Conservation (phyloP, 495 filamentous ascomycete genomes). For the Penicillium robsamsonii region DNA sequence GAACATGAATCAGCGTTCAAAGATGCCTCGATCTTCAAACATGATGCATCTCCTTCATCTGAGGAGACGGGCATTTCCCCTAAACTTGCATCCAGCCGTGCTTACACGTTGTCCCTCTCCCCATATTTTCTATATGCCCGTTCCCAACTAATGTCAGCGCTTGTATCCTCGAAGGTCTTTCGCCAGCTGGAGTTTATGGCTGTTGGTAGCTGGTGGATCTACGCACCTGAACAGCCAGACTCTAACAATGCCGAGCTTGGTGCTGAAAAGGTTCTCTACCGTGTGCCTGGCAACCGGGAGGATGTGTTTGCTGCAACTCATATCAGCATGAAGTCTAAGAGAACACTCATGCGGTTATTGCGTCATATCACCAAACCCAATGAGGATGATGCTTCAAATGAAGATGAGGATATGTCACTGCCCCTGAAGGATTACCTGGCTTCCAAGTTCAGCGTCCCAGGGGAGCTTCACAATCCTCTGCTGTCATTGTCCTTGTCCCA, state of each 20-base stretch:
- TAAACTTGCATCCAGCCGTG: conserved; percentile 62
- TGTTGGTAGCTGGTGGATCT: conserved; percentile 91
- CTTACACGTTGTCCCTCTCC: conserved; percentile 80
- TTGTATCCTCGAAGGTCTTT: conserved; percentile 86
- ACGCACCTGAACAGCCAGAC: conserved; percentile 27
- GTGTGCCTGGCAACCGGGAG: conserved; percentile 80
- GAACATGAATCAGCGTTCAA: conserved; percentile 34
- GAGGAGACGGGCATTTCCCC: conserved; percentile 8
- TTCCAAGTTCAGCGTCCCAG: conserved; percentile 70
- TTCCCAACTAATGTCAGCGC: conserved; percentile 67
- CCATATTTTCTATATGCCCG: conserved; percentile 86
- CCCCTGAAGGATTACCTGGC: conserved; percentile 64
- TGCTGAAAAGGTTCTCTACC: conserved; percentile 40
- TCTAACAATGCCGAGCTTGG: conserved; percentile 10
- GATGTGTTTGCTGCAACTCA: conserved; percentile 75
- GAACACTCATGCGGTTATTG: conserved; percentile 83
- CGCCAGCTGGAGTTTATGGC: conserved; percentile 90
- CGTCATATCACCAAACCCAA: conserved; percentile 53
- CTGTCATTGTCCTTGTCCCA: conserved; percentile 77
- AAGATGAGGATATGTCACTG: conserved; percentile 35
- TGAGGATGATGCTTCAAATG: conserved; percentile 27
- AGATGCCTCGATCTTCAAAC: conserved; percentile 37
- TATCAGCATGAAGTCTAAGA: conserved; percentile 73
- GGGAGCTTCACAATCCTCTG: conserved; percentile 65
- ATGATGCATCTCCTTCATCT: conserved; percentile 12